Evolutionary conservation across 768 basidiomycete species (phyloP).

Genomic region (Collybia mongolica): DNA sequence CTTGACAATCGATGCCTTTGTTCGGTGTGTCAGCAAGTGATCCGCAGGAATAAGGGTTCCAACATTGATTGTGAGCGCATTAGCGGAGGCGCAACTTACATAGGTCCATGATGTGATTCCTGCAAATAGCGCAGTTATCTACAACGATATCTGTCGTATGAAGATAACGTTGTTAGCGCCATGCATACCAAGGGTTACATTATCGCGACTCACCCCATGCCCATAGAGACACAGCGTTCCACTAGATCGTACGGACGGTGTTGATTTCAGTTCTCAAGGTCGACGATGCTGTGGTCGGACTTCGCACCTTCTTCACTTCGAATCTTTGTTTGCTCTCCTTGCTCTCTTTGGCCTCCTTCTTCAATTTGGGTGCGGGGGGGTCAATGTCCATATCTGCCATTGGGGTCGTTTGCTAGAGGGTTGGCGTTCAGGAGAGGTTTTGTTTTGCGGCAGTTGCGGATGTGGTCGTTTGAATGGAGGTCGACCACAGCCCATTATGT

Average conservation of each 20-base stretch:
- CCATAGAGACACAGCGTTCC: conserved; percentile 99
- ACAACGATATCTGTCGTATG: conserved; percentile 83
- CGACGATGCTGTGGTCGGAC: neutral
- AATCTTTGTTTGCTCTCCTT: conserved; percentile 83
- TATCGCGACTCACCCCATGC: conserved; percentile 75
- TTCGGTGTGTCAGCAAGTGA: neutral
- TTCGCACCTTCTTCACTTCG: conserved; percentile 94
- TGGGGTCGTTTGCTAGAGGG: neutral
- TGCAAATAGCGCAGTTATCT: conserved; percentile 99
- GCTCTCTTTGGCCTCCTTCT: conserved; percentile 49
- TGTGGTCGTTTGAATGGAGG: too few species aligned
- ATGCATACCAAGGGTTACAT: neutral
- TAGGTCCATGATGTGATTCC: conserved; percentile 99
- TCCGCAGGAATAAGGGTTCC: too few species aligned
- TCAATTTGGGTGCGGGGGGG: conserved; percentile 32
- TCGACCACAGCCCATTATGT: too few species aligned
- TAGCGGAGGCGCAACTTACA: conserved; percentile 53
- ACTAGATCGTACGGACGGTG: conserved; percentile 47
- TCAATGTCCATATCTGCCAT: conserved; percentile 73
- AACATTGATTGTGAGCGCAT: too few species aligned
- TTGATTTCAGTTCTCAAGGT: conserved; percentile 3
- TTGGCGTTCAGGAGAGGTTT: too few species aligned
- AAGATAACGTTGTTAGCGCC: conserved; percentile 7
- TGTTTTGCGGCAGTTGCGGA: too few species aligned
- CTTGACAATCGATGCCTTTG: conserved; percentile 99